phyloP scores from a whole-genome alignment of 2,329 filamentous ascomycete species.

The Dactylellina drechsleri region DNA sequence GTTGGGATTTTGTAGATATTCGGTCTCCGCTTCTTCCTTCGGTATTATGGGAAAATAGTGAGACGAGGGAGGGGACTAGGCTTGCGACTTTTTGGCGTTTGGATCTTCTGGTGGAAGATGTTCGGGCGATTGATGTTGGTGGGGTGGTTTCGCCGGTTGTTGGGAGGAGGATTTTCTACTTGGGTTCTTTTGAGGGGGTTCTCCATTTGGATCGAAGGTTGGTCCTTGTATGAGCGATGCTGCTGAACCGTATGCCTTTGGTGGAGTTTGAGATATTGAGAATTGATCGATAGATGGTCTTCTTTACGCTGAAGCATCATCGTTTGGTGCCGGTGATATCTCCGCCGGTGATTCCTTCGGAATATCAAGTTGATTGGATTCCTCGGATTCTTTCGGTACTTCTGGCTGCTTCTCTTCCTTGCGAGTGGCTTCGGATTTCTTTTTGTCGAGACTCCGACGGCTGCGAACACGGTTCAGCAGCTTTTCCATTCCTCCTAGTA shows the following conservation, averaged over 20 bases:
- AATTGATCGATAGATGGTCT: slow-evolving; percentile 29
- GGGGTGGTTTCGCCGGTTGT: slow-evolving; percentile 7
- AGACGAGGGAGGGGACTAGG: slow-evolving; percentile 19
- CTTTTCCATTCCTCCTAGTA: slow-evolving; percentile 36
- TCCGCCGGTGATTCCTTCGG: background rate
- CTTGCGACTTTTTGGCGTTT: slow-evolving; percentile 8
- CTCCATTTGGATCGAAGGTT: background rate
- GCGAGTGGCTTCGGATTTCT: slow-evolving; percentile 10
- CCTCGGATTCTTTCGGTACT: background rate
- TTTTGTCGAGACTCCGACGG: slow-evolving; percentile 12
- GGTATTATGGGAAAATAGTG: slow-evolving; percentile 24
- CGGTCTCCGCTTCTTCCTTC: background rate
- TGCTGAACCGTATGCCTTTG: slow-evolving; percentile 33
- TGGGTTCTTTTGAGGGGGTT: slow-evolving; percentile 4
- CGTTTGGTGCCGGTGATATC: background rate
- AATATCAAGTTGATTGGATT: background rate
- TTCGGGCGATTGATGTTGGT: slow-evolving; percentile 7
- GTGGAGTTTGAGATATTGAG: slow-evolving; percentile 36
- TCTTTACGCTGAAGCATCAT: background rate
- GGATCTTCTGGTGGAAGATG: slow-evolving; percentile 9
- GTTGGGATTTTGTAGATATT: slow-evolving; percentile 7
- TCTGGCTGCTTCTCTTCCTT: slow-evolving; percentile 7
- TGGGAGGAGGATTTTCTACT: slow-evolving; percentile 29
- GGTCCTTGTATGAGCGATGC: slow-evolving; percentile 17
- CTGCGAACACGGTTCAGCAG: slow-evolving; percentile 31